Evolutionary conservation across 495 filamentous ascomycete genomes (phyloP), one percentile per base, ranked within the genome.

Genomic region (Schizothecium vesticola): DNA sequence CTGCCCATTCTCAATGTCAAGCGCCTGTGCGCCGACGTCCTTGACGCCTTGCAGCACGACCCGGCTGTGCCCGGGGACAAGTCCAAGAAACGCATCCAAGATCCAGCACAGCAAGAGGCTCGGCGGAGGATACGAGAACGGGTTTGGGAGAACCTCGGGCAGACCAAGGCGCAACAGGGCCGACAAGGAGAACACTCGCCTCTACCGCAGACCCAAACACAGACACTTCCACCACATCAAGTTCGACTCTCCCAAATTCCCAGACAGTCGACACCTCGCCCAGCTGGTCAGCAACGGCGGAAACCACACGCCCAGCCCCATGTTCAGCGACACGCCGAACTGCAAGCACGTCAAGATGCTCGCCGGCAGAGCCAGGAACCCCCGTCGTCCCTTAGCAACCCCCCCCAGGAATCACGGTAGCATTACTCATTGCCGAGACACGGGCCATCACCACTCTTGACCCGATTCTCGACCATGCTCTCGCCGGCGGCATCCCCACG

Each of bases 401-500:
- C 24, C 24, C 64, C 57, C 59, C 80, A 28, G 76, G 67, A 69
- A 78, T 77, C 28, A 82, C 78, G 12, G 74, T 75, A 56, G 77
- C 82, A 11, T 72, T 77, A n/a, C 80, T 84, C 13, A 70, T 79
- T 7, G 71, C 74, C 29, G 74, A 71, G 56, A 89, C 86, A 84
- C 81, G 78, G 65, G 83, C 79, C 59, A 92, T 97, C 78, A 96
- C 91, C 80, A 94, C 92, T 7, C 82, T 94, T 23, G 92, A 97
- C 78, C 81, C 86, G 33, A 74, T 77, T 12, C 81, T 99, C 16
- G 93, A 99, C 83, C 78, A 75, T 12, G 85, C 90, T 4, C 82
- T 99, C 29, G 88, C 86, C 70, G 96, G 96, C 63, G 96, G 96
- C n/a, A 86, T 99, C 56, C 91, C 90, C 2, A 84, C 88, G 3